These are phyloP conservation scores for Erythrophleum ivorense DNA, from an alignment of 331 rosid genomes.

Conservation along the genomic window DNA sequence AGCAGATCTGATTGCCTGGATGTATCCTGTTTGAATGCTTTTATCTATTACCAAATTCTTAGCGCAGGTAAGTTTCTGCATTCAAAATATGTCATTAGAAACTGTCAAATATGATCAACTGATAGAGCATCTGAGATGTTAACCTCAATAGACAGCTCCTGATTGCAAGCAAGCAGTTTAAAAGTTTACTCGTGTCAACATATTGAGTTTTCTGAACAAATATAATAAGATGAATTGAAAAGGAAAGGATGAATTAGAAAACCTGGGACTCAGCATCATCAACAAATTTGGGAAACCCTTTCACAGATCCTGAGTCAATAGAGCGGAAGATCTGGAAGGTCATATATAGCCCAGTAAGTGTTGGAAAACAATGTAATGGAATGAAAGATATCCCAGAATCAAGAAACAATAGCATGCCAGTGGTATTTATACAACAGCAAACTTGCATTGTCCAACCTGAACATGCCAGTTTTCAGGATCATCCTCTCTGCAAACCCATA, in stretches of 20 bases:
- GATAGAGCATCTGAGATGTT: too few species aligned
- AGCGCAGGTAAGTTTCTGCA: too few species aligned
- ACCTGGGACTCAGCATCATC: constrained; percentile 53
- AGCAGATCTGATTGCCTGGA: too few species aligned
- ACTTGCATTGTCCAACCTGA: too few species aligned
- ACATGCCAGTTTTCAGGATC: too few species aligned
- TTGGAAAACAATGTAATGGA: constrained; percentile 30
- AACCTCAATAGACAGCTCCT: neutral
- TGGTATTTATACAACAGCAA: constrained; percentile 54
- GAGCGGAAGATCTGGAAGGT: too few species aligned
- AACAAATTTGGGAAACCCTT: constrained; percentile 77
- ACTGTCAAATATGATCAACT: too few species aligned
- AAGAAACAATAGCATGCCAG: constrained; percentile 50
- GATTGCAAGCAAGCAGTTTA: constrained; percentile 19
- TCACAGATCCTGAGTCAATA: constrained; percentile 58
- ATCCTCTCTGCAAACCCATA: constrained; percentile 44
- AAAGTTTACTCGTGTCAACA: constrained; percentile 27
- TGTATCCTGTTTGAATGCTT: too few species aligned
- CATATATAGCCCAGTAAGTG: constrained; percentile 13
- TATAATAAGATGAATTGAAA: constrained; percentile 17
- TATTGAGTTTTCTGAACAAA: constrained; percentile 27
- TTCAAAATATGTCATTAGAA: too few species aligned
- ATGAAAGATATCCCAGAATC: constrained; percentile 21
- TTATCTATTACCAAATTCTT: too few species aligned
- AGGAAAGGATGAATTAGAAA: constrained; percentile 39